A percentile compares a stretch with the other conserved stretches of the same genome.
Conservation (phyloP, 2,329 filamentous ascomycete species). For the Phoma herbarum region DNA sequence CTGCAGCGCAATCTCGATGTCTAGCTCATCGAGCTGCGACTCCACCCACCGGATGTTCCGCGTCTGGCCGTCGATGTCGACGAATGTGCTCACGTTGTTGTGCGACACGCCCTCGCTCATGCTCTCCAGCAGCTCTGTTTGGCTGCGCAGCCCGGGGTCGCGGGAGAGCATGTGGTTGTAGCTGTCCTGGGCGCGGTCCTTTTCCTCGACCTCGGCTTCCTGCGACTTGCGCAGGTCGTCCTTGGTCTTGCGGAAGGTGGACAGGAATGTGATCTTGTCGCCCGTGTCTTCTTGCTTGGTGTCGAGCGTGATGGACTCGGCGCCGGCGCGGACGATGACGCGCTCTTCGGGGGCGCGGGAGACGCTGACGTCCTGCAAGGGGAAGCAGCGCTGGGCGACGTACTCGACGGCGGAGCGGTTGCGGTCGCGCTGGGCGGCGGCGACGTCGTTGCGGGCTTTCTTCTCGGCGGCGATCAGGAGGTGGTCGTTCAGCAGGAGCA, state of each 20-base stretch:
- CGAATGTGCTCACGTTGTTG: constrained; percentile 76
- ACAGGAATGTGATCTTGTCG: constrained; percentile 82
- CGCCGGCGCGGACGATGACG: constrained; percentile 88
- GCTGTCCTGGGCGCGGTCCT: constrained; percentile 82
- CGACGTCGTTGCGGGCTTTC: constrained; percentile 80
- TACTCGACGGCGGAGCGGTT: constrained; percentile 66
- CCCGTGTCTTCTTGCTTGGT: constrained; percentile 81
- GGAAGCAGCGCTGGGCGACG: constrained; percentile 94
- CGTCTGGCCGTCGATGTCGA: constrained; percentile 96
- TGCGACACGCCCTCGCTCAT: constrained; percentile 73
- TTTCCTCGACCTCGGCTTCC: constrained; percentile 86
- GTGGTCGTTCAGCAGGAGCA: constrained; percentile 94
- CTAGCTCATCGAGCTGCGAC: constrained; percentile 91
- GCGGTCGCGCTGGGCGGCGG: constrained; percentile 55
- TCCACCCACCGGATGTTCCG: constrained; percentile 97
- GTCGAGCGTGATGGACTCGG: constrained; percentile 93
- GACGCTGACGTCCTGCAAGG: constrained; percentile 89
- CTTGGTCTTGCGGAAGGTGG: constrained; percentile 90
- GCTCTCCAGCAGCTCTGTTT: constrained; percentile 80
- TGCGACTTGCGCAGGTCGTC: constrained; percentile 88
- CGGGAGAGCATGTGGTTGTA: constrained; percentile 86
- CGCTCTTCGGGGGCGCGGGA: constrained; percentile 73
- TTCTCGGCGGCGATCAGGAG: constrained; percentile 93
- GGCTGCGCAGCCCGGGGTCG: constrained; percentile 78
- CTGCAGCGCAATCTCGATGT: constrained; percentile 94